Percentiles rank a stretch among this genome's conserved stretches.
These are phyloP conservation scores for Durotheca rogersii DNA, from an alignment of 495 filamentous ascomycete genomes.

Conservation along the genomic window DNA sequence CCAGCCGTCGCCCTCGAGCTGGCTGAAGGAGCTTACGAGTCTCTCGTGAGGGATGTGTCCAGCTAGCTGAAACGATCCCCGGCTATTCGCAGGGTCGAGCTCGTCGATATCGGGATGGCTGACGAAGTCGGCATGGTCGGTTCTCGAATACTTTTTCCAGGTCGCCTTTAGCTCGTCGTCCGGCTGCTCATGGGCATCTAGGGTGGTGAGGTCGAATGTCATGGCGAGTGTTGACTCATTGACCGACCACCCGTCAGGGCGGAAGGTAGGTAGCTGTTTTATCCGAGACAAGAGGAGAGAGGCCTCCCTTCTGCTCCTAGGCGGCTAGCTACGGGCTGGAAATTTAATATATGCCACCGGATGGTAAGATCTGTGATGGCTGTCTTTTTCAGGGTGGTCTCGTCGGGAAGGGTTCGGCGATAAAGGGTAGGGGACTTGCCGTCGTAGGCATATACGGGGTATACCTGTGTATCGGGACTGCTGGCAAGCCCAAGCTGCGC, in stretches of 20 bases:
- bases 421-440: no score
- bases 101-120: constrained; percentile 46
- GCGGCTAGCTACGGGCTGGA: no score
- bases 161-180: constrained; percentile 61
- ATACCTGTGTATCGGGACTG: no score
- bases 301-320: no score
- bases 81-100: constrained; percentile 32
- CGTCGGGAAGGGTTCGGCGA: no score
- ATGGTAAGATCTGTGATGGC: no score
- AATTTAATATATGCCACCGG: no score
- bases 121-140: constrained; percentile 44
- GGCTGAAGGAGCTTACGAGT: constrained; percentile 41
- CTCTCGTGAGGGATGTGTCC: constrained; percentile 39
- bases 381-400: no score
- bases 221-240: constrained; percentile 21
- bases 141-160: constrained; percentile 58
- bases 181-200: constrained; percentile 71
- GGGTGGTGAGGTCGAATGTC: constrained; percentile 45
- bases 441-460: no score
- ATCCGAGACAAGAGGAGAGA: no score
- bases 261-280: no score
- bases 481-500: not conserved
- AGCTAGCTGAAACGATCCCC: constrained; percentile 37
- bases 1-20: constrained; percentile 28
- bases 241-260: no score